Base-by-base conservation (phyloP, 163 green algal species). In the Chlorella variabilis region DNA sequence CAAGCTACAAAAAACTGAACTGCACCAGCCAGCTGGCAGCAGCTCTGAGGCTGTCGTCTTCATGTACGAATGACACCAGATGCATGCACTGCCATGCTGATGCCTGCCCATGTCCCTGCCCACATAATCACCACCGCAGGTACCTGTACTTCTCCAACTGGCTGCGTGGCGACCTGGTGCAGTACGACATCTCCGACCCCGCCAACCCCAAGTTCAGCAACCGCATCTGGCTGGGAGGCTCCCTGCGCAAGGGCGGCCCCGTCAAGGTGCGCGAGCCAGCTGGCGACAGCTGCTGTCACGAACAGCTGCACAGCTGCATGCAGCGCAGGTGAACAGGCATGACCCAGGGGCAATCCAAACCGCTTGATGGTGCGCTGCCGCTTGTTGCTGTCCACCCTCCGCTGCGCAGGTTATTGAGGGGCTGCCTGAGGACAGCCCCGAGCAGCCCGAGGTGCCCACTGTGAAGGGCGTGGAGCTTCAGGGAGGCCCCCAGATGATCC, bases 401-500 rank as follows among this genome's bases (percentile, higher is more conserved):
- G 21, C 3, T 20, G 4, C 6, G n/a, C 85, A 89, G 85, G 90
- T 91, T 39, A 77, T 93, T n/a, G 86, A 77, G 20, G 93, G 92
- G 0, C 86, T 96, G 75, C 85, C 86, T 1, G 91, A 90, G 65
- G 85, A 87, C 58, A 75, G 59, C 0, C 74, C 62, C 15, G 82
- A 92, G 75, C 79, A 84, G 75, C 89, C 89, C 4, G 84, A 90
- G 63, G 38, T 87, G 7, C 89, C 92, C 13, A 87, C 85, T 20
- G 78, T 96, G 1, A 84, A 90, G 78, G 92, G 91, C 18, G 49
- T 83, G 42, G 34, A 78, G 36, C 84, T 94, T 45, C 85, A 80
- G 56, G 94, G 94, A 1, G 94, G 94, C 9, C 94, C 94, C 9
- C 94, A 98, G 88, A 98, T 98, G 94, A 74, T 97, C 8, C 94